Base-by-base conservation (phyloP, 140 eudicot genomes). In the Oenanthe javanica region DNA sequence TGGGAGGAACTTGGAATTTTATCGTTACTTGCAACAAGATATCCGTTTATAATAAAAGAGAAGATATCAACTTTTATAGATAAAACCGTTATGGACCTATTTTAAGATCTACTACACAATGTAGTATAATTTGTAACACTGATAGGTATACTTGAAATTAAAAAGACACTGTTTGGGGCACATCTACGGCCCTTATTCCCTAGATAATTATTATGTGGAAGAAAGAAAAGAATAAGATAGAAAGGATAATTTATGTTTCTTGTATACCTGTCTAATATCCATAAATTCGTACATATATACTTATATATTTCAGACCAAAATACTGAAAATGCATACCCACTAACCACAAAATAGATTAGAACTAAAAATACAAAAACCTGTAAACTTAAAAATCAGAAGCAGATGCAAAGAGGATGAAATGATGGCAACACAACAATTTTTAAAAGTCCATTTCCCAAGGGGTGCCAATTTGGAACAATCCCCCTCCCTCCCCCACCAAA, bases 1-100 rank as follows among this genome's bases (percentile, higher is more conserved):
- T 76, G 5, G 93, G 91, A 74, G 97, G 99, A 79, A 92, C 84
- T 85, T 89, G 97, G 86, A 95, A 95, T 90, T 87, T 95, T 80
- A 95, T 89, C 47, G 97, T 87, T 79, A 90, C 89, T 97, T 94
- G 79, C 79, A 88, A 79, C 45, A 86, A 45, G 66, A 23, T 79
- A 87, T 79, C 79, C 71, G 40, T 36, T 84, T 71, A 57, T 57
- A 61, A 61, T 73, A 49, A n/a, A 54, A 49, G 5, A 19, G 15
- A 46, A 51, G 50, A 55, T 21, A 73, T 23, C 5, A 5, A 54
- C 40, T 27, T 23, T 36, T 71, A 19, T 1, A 18, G 21, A 70
- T 31, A n/a, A 14, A 70, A 27, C 46, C 19, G 4, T 13, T 38
- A 4, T 70, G 47, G 9, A 69, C 75, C 38, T 69, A 11, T 27